Evolutionary conservation across 2,329 filamentous ascomycete species (phyloP), one percentile per base, ranked within the genome.

Genomic region (Sporothrix brasiliensis): DNA sequence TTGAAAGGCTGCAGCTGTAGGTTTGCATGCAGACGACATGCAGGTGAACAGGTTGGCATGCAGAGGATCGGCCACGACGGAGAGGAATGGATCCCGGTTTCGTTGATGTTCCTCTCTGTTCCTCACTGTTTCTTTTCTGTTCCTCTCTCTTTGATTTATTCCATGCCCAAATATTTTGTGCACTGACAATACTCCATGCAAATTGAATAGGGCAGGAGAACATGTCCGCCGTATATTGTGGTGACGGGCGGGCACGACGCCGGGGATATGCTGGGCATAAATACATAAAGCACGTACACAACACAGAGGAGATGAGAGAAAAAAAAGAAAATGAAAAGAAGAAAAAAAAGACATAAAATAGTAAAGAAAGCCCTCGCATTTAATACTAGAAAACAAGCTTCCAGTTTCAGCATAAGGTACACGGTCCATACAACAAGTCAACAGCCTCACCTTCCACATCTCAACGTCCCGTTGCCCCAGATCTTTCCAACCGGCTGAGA

Each of bases 51-150:
- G 34, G 34, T 27, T 27, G 16, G 5, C 44, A 56, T 56, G 54
- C 54, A 58, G 16, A 58, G 13, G 27, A 58, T 58, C 54, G 54
- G 54, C 30, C 27, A 58, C 54, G 54, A 58, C 54, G 54, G 54
- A 58, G 30, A 58, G 21, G n/a, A 58, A 58, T 30, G 56, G 56
- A 60, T 41, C 56, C 41, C 56, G 56, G 56, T n/a, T 58, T 58
- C 54, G 53, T 24, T 53, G 50, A 53, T 34, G 34, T 34, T 47
- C 11, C 13, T 14, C 44, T 14, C 24, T 24, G 24, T 24, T 1
- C 24, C 2, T 24, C 2, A 16, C 11, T 13, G 4, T 44, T 44
- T 44, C 41, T 44, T 44, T 1, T 44, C 10, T 30, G 52, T 5
- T 30, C 27, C 27, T 30, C 27, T 16, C 10, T 21, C 24, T 16